These are phyloP conservation scores for Erigeron philadelphicus DNA, from an alignment of 140 eudicot genomes.

Conservation along the genomic window DNA sequence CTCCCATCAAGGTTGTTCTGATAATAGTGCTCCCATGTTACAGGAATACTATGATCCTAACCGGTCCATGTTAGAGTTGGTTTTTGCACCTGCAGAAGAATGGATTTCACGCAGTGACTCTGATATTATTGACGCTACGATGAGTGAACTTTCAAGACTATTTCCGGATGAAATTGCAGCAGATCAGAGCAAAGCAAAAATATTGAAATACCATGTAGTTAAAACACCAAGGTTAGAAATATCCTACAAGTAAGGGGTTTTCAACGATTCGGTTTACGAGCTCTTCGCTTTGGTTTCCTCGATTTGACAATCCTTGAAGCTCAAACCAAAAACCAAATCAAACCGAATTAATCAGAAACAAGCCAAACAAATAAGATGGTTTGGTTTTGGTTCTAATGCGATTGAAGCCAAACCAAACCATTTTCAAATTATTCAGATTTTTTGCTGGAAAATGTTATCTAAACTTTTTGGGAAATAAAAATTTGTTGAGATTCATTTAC, in stretches of 20 bases:
- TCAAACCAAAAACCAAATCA: no score
- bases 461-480: no score
- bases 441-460: no score
- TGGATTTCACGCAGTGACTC: constrained; percentile 86
- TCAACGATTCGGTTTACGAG: no score
- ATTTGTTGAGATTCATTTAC: no score
- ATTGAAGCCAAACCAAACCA: no score
- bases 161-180: constrained; percentile 95
- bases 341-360: no score
- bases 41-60: constrained; percentile 95
- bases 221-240: constrained; percentile 86
- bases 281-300: no score
- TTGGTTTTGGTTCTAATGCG: no score
- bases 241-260: neutral
- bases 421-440: neutral
- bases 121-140: constrained; percentile 90
- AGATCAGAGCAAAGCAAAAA: constrained; percentile 96
- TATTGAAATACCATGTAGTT: constrained; percentile 89
- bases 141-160: constrained; percentile 89
- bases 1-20: neutral
- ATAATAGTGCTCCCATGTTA: constrained; percentile 3
- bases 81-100: constrained; percentile 99
- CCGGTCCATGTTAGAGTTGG: constrained; percentile 90
- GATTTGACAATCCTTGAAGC: no score
- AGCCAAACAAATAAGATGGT: no score